Percentiles rank a stretch among this genome's conserved stretches.
phyloP scores from a whole-genome alignment of 208 protist species.

The Histomonas meleagridis region DNA sequence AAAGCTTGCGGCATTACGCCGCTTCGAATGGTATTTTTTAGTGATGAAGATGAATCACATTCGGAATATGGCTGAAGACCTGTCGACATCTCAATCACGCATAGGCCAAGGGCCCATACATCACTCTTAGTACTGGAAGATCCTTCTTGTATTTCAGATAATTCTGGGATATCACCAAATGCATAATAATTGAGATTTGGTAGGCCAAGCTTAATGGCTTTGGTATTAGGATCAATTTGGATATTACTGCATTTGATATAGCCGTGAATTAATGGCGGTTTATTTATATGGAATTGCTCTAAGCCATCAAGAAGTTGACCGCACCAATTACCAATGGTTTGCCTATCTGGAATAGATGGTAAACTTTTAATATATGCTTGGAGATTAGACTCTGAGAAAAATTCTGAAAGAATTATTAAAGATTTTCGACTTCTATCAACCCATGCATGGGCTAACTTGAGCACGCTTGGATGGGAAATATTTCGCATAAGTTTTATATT shows the following conservation, averaged over 20 bases:
- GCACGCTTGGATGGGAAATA: too few species aligned
- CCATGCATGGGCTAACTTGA: not conserved
- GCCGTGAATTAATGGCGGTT: not conserved
- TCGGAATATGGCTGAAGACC: not conserved
- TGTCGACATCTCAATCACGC: slow-evolving; percentile 14
- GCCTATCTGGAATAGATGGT: not conserved
- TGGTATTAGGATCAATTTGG: not conserved
- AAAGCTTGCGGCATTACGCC: not conserved
- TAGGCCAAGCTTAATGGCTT: not conserved
- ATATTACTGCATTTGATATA: not conserved
- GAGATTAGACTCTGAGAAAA: not conserved
- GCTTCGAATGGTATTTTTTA: not conserved
- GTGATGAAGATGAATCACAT: not conserved
- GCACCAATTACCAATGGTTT: not conserved
- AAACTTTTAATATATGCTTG: not conserved
- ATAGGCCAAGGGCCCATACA: not conserved
- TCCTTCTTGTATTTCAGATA: not conserved
- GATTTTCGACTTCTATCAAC: not conserved
- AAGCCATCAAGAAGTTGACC: not conserved
- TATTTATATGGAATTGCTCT: not conserved
- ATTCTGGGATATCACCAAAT: not conserved
- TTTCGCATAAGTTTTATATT: too few species aligned
- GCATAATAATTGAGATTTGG: not conserved
- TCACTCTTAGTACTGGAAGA: not conserved
- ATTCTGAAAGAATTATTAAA: not conserved